A percentile compares a stretch with the other conserved stretches of the same genome.
Evolutionary conservation across 331 rosid species (phyloP).

Genomic region (Acacia pycnantha): DNA sequence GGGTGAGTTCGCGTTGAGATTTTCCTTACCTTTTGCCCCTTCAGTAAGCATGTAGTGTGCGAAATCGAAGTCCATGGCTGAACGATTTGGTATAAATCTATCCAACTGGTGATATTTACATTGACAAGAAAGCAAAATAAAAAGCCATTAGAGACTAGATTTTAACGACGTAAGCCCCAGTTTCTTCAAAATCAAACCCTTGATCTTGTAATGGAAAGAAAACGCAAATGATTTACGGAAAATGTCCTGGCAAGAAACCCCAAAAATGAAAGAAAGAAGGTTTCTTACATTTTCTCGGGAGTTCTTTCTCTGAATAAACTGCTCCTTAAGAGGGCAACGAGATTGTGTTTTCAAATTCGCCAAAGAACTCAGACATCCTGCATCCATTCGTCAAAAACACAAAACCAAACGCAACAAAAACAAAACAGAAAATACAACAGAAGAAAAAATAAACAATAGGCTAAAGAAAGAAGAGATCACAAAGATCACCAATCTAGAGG

Average conservation of each 20-base stretch:
- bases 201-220: background rate
- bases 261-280: background rate
- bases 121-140: background rate
- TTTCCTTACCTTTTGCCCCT: constrained; percentile 73
- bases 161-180: background rate
- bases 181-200: background rate
- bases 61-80: constrained; percentile 77
- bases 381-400: constrained; percentile 46
- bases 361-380: too few relatives aligned
- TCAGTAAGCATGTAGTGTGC: constrained; percentile 75
- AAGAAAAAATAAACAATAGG: background rate
- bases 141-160: background rate
- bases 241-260: background rate
- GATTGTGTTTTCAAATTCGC: too few relatives aligned
- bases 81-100: constrained; percentile 78
- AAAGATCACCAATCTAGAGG: background rate
- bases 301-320: constrained; percentile 57
- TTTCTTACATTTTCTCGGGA: constrained; percentile 60
- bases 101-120: constrained; percentile 40
- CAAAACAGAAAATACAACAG: background rate
- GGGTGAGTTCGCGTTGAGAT: constrained; percentile 47
- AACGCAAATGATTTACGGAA: background rate
- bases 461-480: background rate
- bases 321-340: constrained; percentile 73
- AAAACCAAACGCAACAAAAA: background rate